Base-by-base conservation (phyloP, 805 yeast species). In the Ogataea paradorogensis region DNA sequence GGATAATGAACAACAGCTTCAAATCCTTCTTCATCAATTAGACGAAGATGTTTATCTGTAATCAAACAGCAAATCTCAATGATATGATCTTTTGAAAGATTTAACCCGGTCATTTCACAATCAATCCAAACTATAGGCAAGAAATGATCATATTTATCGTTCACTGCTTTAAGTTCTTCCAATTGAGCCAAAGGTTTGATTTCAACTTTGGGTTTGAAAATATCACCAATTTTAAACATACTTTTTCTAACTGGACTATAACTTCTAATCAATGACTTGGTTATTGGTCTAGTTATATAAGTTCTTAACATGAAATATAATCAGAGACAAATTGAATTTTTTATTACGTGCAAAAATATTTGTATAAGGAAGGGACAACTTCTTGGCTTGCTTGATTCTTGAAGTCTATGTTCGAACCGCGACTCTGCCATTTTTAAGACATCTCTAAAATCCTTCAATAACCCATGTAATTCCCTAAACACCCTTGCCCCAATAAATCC, bases 21-120 rank as follows among this genome's bases (percentile, higher is more conserved):
- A 57, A 80, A 93, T 2, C 95, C 95, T 4, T 62, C 53, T 15
- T 71, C 71, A 40, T 87, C 95, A 1, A 88, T 65, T 3, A 86
- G 52, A 38, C 84, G 76, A 45, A 93, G 70, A 43, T 87, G 66
- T 8, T 85, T 88, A 55, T 91, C 95, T 2, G 99, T 93, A 32
- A 93, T 70, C 27, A 91, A 67, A 59, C 96, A 89, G 59, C 96
- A 87, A 20, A 93, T 81, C 62, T 93, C 99, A 44, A 93, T 85
- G 51, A 93, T 90, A 42, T 75, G 78, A 59, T 93, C 98, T n/a
- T 72, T 70, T 33, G 65, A 61, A n/a, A 81, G 79, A 52, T 91
- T 84, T 27, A 93, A 66, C 0, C 99, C 99, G 0, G 99, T 93
- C 99, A 93, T 93, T 61, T 93, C 99, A 63, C 98, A 93, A 65